Base-by-base conservation (phyloP, 139 green algal genomes). In the Tetraselmis chui region DNA sequence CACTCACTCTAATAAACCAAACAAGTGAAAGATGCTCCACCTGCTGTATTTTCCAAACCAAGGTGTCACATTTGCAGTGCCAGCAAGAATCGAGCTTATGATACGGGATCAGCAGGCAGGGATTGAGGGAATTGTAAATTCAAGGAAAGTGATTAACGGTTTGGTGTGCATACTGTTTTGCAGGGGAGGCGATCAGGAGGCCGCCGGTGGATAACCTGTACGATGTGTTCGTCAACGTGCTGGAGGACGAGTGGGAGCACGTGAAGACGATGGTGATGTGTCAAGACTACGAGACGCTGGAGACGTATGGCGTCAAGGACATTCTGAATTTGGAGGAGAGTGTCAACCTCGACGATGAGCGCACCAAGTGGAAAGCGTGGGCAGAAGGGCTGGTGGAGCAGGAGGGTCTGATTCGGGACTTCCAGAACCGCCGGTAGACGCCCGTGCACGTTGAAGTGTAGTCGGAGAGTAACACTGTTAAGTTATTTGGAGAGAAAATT, bases 191-290 rank as follows among this genome's bases (percentile, higher is more conserved):
- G 45, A 29, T 25, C 28, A 2, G 76, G 76, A 28, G 76, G 23
- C 76, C 76, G 76, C 18, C 28, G 23, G 28, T 79, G 5, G 29
- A 79, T 18, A 45, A 27, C 5, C 76, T 79, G 2, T 79, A 79
- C 76, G 76, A 79, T 29, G 76, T 79, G 2, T 85, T 85, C 76
- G 2, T 24, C 2, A 84, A 81, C n/a, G 87, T 89, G 11, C 45
- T 67, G 45, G 45, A 96, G 95, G 95, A 98, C 76, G 95, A 98
- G 87, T 29, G 82, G 1, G 95, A 98, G 91, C 95, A 98, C 84
- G 92, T 97, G 0, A 94, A 94, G 87, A 98, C 95, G 24, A 98
- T 98, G 95, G 82, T 59, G 1, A 93, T 91, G 0, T 98, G 94
- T 84, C 90, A 95, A 79, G 91, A 82, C 78, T 82, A 82, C 31